These are phyloP conservation scores for Cutaneotrichosporon sp. DNA, from an alignment of 1,284 basidiomycete genomes.

Conservation along the genomic window DNA sequence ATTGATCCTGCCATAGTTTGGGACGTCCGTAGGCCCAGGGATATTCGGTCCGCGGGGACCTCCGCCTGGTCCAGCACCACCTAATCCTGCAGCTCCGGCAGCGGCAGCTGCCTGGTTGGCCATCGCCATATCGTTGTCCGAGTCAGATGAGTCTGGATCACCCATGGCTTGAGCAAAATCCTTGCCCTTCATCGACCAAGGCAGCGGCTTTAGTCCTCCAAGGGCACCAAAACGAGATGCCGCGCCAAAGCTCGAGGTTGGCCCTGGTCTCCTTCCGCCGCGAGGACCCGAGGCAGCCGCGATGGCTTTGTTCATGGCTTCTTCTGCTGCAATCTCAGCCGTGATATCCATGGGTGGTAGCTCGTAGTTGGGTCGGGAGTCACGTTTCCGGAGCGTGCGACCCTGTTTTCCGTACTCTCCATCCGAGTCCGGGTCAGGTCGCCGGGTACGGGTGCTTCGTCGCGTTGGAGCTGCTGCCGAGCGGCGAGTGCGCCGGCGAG, in stretches of 20 bases:
- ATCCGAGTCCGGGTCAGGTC: conserved; percentile 24
- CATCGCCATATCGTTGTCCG: conserved; percentile 18
- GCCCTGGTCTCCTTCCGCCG: conserved; percentile 5
- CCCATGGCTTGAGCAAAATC: conserved; percentile 42
- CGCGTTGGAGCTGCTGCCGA: neutral
- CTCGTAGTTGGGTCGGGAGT: conserved; percentile 42
- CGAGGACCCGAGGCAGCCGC: conserved; percentile 25
- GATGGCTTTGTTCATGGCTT: conserved; percentile 27
- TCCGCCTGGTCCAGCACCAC: neutral
- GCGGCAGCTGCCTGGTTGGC: conserved; percentile 1
- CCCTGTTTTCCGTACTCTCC: conserved; percentile 26
- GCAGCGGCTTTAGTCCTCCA: conserved; percentile 23
- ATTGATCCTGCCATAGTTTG: conserved; percentile 46
- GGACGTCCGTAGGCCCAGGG: conserved; percentile 55
- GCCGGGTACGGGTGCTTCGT: conserved; percentile 18
- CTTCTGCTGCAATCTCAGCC: conserved; percentile 29
- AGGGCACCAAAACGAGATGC: conserved; percentile 32
- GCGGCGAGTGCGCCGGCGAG: conserved; percentile 6
- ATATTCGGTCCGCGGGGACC: conserved; percentile 57
- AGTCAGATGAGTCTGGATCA: conserved; percentile 42
- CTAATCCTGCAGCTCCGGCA: neutral
- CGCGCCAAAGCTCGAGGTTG: conserved; percentile 21
- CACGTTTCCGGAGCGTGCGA: conserved; percentile 42
- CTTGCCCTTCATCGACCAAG: conserved; percentile 31
- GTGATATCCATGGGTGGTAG: conserved; percentile 42